Base-by-base conservation (phyloP, 192 early-diverging fungal species). In the Backusella sp. region DNA sequence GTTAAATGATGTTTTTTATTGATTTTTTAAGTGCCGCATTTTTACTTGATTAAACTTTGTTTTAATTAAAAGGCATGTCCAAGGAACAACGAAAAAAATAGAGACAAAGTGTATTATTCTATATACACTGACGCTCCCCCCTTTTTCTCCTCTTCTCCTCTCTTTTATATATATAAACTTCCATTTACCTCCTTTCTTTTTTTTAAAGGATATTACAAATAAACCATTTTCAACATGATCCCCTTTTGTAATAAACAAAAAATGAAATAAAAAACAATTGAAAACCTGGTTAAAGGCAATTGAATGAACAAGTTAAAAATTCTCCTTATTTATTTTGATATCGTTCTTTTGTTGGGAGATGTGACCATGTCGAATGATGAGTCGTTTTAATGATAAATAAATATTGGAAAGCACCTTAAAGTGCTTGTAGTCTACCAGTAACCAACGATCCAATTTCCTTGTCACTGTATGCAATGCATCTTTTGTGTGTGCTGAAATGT, bases 401-500 rank as follows among this genome's bases (percentile, higher is more conserved):
- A 62, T 26, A 62, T 62, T 62, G 8, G 56, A 62, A 62, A 62
- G 3, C 19, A 62, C 23, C 23, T 62, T 62, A 23, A 62, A 9
- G 23, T 28, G 19, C 23, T 62, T 62, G 14, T 62, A 12, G 2
- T 62, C 56, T 1, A 62, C 56, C 42, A 77, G 56, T 56, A 79
- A 62, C 56, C 49, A 74, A 2, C 69, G 65, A 70, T 89, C 87
- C 32, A 84, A 28, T 62, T 73, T 21, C 84, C 84, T 15, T 11
- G 76, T 73, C 26, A 85, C 70, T 41, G 76, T 14, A 35, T 73
- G 53, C 36, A 89, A 78, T 15, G 83, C 83, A 37, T 77, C 69
- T 65, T 79, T 81, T 1, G 84, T 85, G 70, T 86, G 84, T 59
- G 86, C 71, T 52, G 85, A 88, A 49, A 91, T 84, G 79, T 86